Evolutionary conservation across 1,284 basidiomycete genomes (phyloP).

Genomic region (Exobasidium cylindrosporum): DNA sequence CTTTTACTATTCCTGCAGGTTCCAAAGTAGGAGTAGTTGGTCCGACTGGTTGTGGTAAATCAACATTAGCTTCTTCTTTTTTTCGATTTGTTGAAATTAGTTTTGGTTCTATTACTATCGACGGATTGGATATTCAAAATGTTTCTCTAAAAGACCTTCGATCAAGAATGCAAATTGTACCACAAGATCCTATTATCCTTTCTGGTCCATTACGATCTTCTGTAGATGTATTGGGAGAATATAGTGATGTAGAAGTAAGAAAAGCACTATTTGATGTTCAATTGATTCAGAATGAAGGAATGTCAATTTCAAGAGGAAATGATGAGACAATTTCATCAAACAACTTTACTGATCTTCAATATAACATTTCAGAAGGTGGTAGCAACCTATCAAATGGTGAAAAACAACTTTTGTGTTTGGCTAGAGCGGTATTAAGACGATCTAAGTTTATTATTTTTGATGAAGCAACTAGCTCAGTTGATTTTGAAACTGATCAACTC

Average conservation of each 20-base stretch:
- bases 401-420: constrained; percentile 49
- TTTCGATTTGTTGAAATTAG: constrained; percentile 44
- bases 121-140: constrained; percentile 57
- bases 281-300: not conserved
- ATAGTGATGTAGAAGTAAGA: constrained; percentile 32
- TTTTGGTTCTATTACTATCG: constrained; percentile 34
- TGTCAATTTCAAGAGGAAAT: not conserved
- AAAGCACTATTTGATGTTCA: constrained; percentile 21
- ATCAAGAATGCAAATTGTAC: constrained; percentile 60
- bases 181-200: constrained; percentile 52
- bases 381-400: constrained; percentile 50
- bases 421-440: constrained; percentile 42
- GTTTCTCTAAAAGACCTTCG: constrained; percentile 59
- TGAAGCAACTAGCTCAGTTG: constrained; percentile 51
- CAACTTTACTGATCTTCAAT: constrained; percentile 10
- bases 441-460: constrained; percentile 52
- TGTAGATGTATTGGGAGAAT: constrained; percentile 41
- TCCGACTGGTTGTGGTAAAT: constrained; percentile 59
- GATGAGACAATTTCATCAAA: constrained; percentile 1
- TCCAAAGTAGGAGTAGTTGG: constrained; percentile 85
- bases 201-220: constrained; percentile 42
- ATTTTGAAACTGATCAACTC: constrained; percentile 37
- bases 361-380: constrained; percentile 40
- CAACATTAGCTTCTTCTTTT: constrained; percentile 42
- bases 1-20: constrained; percentile 62